Evolutionary conservation across 2,329 filamentous ascomycete genomes (phyloP), one percentile per base, ranked within the genome.

Genomic region (Dactylellina drechsleri): DNA sequence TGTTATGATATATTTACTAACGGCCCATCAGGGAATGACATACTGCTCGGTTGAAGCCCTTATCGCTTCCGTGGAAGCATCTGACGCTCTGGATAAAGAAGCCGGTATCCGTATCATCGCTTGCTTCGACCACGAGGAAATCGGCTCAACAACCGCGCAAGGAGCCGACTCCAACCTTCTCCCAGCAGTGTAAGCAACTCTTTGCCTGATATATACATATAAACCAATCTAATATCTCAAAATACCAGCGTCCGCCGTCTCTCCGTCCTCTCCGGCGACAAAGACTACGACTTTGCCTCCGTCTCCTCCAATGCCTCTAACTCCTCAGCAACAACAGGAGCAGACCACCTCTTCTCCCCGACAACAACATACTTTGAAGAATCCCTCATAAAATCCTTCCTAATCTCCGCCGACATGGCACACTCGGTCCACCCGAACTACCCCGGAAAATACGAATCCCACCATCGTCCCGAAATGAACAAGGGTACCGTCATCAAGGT

Each of bases 371-470:
- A 93, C 40, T 97, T 93, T 81, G 95, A 99, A 83, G 94, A 98
- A 85, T 95, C 92, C 1, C 86, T 97, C 61, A 88, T 93, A 4
- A 91, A 91, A 28, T 97, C 93, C 1, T 97, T 99, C 86, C 88
- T 99, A 72, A 86, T 99, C 77, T 97, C 92, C 4, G 95, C 95
- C 61, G 95, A 99, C 82, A 98, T 99, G 95, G 93, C 95, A 0
- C 95, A 99, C 84, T 91, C 91, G 4, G 90, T 99, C 13, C 92
- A 99, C 82, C 95, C 95, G 68, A 99, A 99, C 84, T 99, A 97
- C 82, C 86, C 89, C 3, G 88, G 84, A 79, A 98, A 98, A 83
- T 97, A 98, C 83, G 95, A 99, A 84, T 83, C 88, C 41, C 91
- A 92, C 79, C 95, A 99, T 83, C 88, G 92, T 78, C 95, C 95